Base-by-base conservation (phyloP, 345 rosid species). In the Balakata baccata region DNA sequence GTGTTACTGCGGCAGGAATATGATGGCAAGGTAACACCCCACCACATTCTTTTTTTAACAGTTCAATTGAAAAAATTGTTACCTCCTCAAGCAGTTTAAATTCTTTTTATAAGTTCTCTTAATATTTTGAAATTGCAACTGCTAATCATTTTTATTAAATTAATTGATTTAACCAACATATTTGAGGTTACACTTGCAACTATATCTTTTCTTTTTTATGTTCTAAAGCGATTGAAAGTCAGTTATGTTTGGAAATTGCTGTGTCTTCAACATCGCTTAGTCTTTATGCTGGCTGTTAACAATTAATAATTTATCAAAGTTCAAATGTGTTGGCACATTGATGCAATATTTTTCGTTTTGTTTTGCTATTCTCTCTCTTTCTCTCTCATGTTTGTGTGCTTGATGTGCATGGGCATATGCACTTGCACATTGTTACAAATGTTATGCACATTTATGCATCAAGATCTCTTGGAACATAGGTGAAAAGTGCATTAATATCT, bases 11-110 rank as follows among this genome's bases (percentile, higher is more conserved):
- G 62, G 64, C 82, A 75, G 47, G 79, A 79, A 52, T 79, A 79
- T 59, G 82, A 79, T 70, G 82, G 82, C 49, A 79, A 79, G 82
- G 82, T 79, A 74, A 62, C n/a, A 18, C 54, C 34, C 51, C 47
- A 43, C n/a, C 8, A 43, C 4, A n/a, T n/a, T 29, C 53, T 47
- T 13, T 11, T 54, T 59, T 52, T 37, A 20, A 53, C 17, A 12
- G 41, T 20, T 64, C 51, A 41, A n/a, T 65, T 39, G 13, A 43
- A 29, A 29, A 23, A 39, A 41, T 41, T 41, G 56, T 69, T 22
- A 20, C 54, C 69, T 41, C 17, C 29, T 66, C 17, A 20, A 52
- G 45, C 39, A 20, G 17, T 60, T 61, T 38, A 41, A 25, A 49
- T 69, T 22, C 16, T 16, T 56, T 16, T 22, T 16, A 5, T 18